Evolutionary conservation across 352 stramenopile species (phyloP), one percentile per base, ranked within the genome.

Genomic region (Saprolegnia parasitica): DNA sequence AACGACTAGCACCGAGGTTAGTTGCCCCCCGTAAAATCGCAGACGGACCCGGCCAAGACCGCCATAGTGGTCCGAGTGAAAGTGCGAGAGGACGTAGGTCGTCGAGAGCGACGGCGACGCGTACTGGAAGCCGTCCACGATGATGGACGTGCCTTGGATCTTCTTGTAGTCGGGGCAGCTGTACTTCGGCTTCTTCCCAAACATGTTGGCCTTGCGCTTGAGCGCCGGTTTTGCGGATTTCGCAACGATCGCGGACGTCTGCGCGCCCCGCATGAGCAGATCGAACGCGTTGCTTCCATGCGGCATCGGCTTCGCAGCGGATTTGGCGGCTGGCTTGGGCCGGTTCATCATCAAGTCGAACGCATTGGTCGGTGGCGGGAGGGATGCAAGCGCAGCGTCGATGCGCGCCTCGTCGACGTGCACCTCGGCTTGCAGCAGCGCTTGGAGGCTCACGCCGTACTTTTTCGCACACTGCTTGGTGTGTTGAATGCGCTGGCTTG

Each of bases 31-130:
- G 0, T n/a, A n/a, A n/a, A n/a, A n/a, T 56, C 3, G 60, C 11
- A 35, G 47, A 65, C 54, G 61, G 46, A 88, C 77, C 67, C 88
- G 91, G 4, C 76, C 80, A 26, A 99, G 88, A 0, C 96, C 96
- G 23, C 78, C 82, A 75, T 98, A 99, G 74, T 99, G 96, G 77
- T 99, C 96, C 13, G 86, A 95, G 78, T 99, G 96, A 74, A 98
- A 99, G 78, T 99, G 96, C 21, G 95, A 98, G 46, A 99, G 81
- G 68, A 99, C 98, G 67, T 98, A 98, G 55, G 91, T 76, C 57
- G 75, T 93, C 15, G 81, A 91, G 11, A 92, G 78, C 42, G 81
- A 49, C 47, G 86, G 86, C 50, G 74, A 88, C 3, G 87, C 84
- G 67, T 91, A 92, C n/a, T 80, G 74, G 65, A 96, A 96, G 16